These are phyloP conservation scores for Mortierella sp. DNA, from an alignment of 371 early-diverging fungal genomes.

Conservation along the genomic window DNA sequence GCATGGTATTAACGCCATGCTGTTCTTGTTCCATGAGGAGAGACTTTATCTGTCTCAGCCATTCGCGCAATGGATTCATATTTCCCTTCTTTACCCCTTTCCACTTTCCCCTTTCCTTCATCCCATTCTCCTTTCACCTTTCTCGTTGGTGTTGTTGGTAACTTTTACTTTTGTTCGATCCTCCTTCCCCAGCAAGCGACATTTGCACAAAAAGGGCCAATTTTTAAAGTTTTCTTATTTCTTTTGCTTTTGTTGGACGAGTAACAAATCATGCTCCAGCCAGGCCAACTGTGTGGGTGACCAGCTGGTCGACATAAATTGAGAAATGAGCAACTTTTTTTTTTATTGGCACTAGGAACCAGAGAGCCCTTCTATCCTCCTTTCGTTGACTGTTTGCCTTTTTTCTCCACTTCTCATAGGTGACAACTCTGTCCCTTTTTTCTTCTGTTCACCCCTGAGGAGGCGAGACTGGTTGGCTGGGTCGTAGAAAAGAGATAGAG, in stretches of 20 bases:
- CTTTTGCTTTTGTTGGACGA: constrained; percentile 12
- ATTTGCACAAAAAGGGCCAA: not conserved
- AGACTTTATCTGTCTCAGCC: not conserved
- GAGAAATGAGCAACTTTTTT: constrained; percentile 25
- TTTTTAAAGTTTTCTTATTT: not conserved
- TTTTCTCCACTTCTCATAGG: not conserved
- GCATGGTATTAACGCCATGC: not conserved
- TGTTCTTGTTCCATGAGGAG: not conserved
- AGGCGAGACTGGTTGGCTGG: constrained; percentile 15
- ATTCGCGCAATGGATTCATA: not conserved
- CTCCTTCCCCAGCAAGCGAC: not conserved
- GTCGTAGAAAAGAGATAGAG: too few relatives aligned
- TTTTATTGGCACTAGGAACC: constrained; percentile 3
- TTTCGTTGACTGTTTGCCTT: not conserved
- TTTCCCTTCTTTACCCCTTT: not conserved
- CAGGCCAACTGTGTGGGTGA: constrained; percentile 5
- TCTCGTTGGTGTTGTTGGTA: not conserved
- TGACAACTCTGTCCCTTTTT: not conserved
- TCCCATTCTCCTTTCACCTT: not conserved
- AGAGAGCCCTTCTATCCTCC: constrained; percentile 16
- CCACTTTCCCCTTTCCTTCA: not conserved
- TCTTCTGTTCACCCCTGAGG: not conserved
- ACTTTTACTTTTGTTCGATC: not conserved
- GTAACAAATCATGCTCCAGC: constrained; percentile 43
- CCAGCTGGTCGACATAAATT: constrained; percentile 24